Conservation (phyloP, 176 grass and related monocot genomes). For the Rhynchospora pubera region DNA sequence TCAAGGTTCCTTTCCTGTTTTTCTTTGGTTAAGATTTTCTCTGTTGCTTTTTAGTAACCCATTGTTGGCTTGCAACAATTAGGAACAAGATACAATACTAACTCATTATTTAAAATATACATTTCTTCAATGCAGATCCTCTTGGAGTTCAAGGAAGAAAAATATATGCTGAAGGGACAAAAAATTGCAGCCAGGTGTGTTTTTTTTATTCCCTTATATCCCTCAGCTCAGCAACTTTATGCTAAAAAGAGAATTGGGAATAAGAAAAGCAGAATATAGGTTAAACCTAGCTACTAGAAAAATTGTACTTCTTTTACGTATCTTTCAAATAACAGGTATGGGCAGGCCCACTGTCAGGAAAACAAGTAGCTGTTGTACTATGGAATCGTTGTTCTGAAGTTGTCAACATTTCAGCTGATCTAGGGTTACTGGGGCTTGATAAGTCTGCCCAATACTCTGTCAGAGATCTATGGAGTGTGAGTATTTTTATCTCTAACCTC, state of each 20-base stretch:
- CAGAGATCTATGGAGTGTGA: conserved; percentile 75
- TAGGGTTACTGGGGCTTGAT: conserved; percentile 54
- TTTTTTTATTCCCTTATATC: neutral
- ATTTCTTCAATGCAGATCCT: conserved; percentile 57
- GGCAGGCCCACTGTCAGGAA: conserved; percentile 70
- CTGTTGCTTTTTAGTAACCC: neutral
- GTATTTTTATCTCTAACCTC: neutral
- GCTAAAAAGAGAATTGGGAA: neutral
- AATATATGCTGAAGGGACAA: conserved; percentile 48
- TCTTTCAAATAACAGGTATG: conserved; percentile 56
- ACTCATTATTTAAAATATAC: neutral
- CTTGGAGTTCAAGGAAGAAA: conserved; percentile 90
- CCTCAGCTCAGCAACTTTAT: neutral
- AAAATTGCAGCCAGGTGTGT: conserved; percentile 61
- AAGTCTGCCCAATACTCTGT: conserved; percentile 43
- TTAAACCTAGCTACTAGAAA: neutral
- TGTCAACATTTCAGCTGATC: conserved; percentile 44
- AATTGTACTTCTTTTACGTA: neutral
- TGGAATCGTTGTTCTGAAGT: conserved; percentile 78
- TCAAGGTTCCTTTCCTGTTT: conserved; percentile 48
- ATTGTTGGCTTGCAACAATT: neutral
- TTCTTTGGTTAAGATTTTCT: neutral
- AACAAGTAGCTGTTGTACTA: conserved; percentile 48
- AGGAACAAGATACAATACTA: neutral
- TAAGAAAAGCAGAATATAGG: neutral